phyloP scores from a whole-genome alignment of 176 grass and related monocot species.

The Melocanna baccifera region DNA sequence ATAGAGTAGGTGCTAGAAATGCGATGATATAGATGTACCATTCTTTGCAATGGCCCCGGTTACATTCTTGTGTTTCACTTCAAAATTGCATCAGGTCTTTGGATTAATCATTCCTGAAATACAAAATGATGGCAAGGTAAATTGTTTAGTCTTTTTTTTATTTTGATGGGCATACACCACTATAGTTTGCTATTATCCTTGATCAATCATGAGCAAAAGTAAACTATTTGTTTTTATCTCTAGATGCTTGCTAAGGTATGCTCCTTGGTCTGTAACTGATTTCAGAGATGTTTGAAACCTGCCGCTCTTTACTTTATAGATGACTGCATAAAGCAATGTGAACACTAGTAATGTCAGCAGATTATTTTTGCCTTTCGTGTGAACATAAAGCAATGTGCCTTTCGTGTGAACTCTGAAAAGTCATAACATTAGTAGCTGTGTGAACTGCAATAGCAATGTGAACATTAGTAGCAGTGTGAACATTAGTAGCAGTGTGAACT shows the following conservation, averaged over 20 bases:
- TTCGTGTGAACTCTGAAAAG: too few relatives aligned
- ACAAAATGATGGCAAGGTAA: slow-evolving; percentile 83
- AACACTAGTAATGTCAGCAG: too few relatives aligned
- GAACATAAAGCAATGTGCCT: too few relatives aligned
- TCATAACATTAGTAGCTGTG: too few relatives aligned
- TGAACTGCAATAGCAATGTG: too few relatives aligned
- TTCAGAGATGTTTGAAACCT: not conserved
- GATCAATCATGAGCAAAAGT: not conserved
- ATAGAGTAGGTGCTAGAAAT: not conserved
- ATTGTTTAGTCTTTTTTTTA: slow-evolving; percentile 15
- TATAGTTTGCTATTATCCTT: not conserved
- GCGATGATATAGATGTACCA: not conserved
- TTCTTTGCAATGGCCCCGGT: slow-evolving; percentile 20
- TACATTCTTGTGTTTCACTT: slow-evolving; percentile 53
- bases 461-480: too few relatives aligned
- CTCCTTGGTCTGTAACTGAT: not conserved
- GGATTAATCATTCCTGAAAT: slow-evolving; percentile 95
- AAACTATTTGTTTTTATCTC: not conserved
- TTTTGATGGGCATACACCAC: not conserved
- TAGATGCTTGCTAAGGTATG: not conserved
- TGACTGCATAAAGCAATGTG: too few relatives aligned
- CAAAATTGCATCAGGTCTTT: slow-evolving; percentile 83
- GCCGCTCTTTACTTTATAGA: too few relatives aligned
- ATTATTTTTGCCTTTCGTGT: too few relatives aligned
- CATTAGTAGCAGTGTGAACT: too few relatives aligned